Percentiles rank a stretch among this genome's conserved stretches.
phyloP scores from a whole-genome alignment of 1,284 basidiomycete genomes.

The Anthracocystis panici-leucophaei region DNA sequence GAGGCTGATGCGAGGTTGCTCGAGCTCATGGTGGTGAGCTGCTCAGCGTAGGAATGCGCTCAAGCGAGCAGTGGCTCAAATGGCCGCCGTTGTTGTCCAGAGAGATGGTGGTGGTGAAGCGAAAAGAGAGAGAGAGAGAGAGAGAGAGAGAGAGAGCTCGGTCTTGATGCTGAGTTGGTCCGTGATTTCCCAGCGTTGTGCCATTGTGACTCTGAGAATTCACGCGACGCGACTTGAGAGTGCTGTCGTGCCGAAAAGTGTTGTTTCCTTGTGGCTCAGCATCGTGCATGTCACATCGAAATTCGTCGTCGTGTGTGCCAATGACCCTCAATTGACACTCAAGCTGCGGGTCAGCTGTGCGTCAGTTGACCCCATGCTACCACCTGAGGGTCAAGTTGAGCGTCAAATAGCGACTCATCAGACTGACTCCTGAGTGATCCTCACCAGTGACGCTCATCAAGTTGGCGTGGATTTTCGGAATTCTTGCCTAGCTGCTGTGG shows the following conservation, averaged over 20 bases:
- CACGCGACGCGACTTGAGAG: slow-evolving; percentile 29
- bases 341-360: too few species aligned
- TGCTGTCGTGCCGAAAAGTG: not conserved
- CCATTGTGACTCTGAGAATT: not conserved
- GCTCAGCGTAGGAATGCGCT: not conserved
- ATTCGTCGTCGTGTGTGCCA: too few species aligned
- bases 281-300: too few species aligned
- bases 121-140: not conserved
- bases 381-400: too few species aligned
- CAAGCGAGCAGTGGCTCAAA: not conserved
- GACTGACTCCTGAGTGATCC: too few species aligned
- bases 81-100: not conserved
- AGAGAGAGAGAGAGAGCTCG: not conserved
- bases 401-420: too few species aligned
- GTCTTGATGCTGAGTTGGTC: slow-evolving; percentile 8
- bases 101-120: slow-evolving; percentile 9
- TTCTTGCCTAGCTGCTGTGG: too few species aligned
- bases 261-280: not conserved
- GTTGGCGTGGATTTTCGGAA: too few species aligned
- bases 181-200: not conserved
- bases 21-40: slow-evolving; percentile 12
- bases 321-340: too few species aligned
- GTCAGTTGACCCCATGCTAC: too few species aligned
- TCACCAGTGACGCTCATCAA: too few species aligned
- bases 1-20: slow-evolving; percentile 15